Percentiles rank a stretch among this genome's conserved stretches.
phyloP scores from a whole-genome alignment of 139 green algal genomes.

The Chlorella ohadii region DNA sequence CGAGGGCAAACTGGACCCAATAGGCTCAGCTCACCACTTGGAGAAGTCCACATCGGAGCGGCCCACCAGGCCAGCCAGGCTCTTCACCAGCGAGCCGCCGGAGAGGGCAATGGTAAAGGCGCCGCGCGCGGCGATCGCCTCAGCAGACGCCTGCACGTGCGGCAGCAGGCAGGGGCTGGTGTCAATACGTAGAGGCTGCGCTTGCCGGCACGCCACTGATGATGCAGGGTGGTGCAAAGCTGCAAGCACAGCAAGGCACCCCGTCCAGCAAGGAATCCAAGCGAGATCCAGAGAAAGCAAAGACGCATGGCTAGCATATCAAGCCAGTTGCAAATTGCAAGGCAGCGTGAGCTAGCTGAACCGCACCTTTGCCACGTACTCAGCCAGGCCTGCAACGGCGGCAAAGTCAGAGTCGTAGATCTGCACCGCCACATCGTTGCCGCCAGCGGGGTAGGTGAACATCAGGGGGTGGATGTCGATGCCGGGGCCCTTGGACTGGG shows the following conservation, averaged over 20 bases:
- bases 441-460: slow-evolving; percentile 70
- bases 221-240: too few relatives aligned
- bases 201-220: too few relatives aligned
- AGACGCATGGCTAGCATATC: too few relatives aligned
- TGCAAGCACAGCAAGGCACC: too few relatives aligned
- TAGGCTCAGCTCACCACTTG: slow-evolving; percentile 59
- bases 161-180: too few relatives aligned
- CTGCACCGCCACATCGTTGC: slow-evolving; percentile 53
- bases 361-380: slow-evolving; percentile 22
- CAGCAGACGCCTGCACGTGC: background rate
- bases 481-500: slow-evolving; percentile 71
- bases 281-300: too few relatives aligned
- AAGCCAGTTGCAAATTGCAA: too few relatives aligned
- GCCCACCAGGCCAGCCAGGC: slow-evolving; percentile 63
- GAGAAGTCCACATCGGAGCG: slow-evolving; percentile 65
- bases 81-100: slow-evolving; percentile 76
- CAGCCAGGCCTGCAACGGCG: slow-evolving; percentile 36
- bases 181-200: too few relatives aligned
- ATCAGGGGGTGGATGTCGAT: slow-evolving; percentile 62
- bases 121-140: slow-evolving; percentile 35
- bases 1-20: too few relatives aligned
- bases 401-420: slow-evolving; percentile 37
- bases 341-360: too few relatives aligned
- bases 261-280: too few relatives aligned
- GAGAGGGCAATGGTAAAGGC: slow-evolving; percentile 89